A percentile compares a stretch with the other conserved stretches of the same genome.
Conservation (phyloP, 805 yeast species). For the Clavispora santaluciae region DNA sequence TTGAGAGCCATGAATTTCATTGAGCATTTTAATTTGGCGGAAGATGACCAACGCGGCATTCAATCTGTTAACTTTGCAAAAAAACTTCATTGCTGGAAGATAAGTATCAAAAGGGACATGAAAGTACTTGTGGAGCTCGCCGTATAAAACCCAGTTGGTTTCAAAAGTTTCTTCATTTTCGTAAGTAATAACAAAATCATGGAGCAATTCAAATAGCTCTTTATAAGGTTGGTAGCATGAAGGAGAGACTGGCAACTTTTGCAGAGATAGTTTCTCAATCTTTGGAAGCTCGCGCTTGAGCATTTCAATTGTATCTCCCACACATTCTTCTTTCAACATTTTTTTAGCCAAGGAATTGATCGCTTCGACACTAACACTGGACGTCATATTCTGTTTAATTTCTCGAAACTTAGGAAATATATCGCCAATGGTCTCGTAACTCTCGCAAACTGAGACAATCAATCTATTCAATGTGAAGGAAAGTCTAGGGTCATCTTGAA, state of each 20-base stretch:
- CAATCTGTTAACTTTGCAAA: constrained; percentile 50
- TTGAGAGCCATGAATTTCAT: constrained; percentile 44
- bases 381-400: constrained; percentile 33
- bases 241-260: constrained; percentile 23
- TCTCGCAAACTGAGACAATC: constrained; percentile 32
- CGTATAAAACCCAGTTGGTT: constrained; percentile 58
- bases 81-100: constrained; percentile 52
- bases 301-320: constrained; percentile 40
- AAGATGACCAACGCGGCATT: constrained; percentile 61
- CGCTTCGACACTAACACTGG: constrained; percentile 24
- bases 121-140: constrained; percentile 51
- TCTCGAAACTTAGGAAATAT: constrained; percentile 30
- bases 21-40: constrained; percentile 51
- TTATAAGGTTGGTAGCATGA: constrained; percentile 23
- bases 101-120: constrained; percentile 55
- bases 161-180: constrained; percentile 28
- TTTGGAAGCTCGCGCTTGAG: constrained; percentile 36
- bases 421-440: constrained; percentile 20
- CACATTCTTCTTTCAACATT: constrained; percentile 32
- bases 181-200: constrained; percentile 27
- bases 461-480: constrained; percentile 38
- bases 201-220: constrained; percentile 24
- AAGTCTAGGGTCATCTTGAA: constrained; percentile 10
- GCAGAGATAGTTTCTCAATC: constrained; percentile 24
- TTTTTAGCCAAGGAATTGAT: constrained; percentile 22